Evolutionary conservation across 139 green algal species (phyloP).

Genomic region (Picochlorum sp.): DNA sequence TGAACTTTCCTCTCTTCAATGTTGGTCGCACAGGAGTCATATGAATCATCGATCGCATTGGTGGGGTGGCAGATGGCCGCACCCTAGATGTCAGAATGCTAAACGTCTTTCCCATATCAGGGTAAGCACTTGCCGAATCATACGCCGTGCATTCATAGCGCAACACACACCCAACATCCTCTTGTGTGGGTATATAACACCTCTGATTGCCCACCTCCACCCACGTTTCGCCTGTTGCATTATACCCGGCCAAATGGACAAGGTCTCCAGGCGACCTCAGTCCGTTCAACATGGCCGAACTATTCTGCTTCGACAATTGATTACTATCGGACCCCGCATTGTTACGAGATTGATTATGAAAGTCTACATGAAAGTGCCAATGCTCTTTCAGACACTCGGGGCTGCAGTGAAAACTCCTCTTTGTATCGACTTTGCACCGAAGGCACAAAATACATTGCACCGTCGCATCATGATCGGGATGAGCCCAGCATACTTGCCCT

Average conservation of each 20-base stretch:
- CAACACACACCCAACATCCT: conserved; percentile 84
- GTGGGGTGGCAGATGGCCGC: conserved; percentile 60
- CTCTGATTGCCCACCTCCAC: conserved; percentile 61
- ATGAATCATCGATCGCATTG: conserved; percentile 58
- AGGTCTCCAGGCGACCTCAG: conserved; percentile 1
- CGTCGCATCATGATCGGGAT: conserved; percentile 72
- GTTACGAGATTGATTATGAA: conserved; percentile 59
- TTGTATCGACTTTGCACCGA: conserved; percentile 55
- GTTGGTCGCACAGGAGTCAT: conserved; percentile 30
- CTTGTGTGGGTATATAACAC: conserved; percentile 65
- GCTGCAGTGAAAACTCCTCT: conserved; percentile 85
- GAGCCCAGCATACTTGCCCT: conserved; percentile 48
- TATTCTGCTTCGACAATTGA: neutral
- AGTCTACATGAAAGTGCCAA: conserved; percentile 82
- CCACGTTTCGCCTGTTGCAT: conserved; percentile 59
- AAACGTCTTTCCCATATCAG: conserved; percentile 33
- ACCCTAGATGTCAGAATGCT: conserved; percentile 68
- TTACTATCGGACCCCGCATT: conserved; percentile 31
- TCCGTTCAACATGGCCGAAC: conserved; percentile 3
- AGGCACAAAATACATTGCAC: conserved; percentile 89
- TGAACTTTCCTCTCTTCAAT: conserved; percentile 66
- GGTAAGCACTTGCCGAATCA: conserved; percentile 13
- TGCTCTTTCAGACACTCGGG: conserved; percentile 79
- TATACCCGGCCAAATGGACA: conserved; percentile 25
- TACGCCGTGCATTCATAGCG: conserved; percentile 68